phyloP scores from a whole-genome alignment of 495 filamentous ascomycete species.

The Xylaria grammica region DNA sequence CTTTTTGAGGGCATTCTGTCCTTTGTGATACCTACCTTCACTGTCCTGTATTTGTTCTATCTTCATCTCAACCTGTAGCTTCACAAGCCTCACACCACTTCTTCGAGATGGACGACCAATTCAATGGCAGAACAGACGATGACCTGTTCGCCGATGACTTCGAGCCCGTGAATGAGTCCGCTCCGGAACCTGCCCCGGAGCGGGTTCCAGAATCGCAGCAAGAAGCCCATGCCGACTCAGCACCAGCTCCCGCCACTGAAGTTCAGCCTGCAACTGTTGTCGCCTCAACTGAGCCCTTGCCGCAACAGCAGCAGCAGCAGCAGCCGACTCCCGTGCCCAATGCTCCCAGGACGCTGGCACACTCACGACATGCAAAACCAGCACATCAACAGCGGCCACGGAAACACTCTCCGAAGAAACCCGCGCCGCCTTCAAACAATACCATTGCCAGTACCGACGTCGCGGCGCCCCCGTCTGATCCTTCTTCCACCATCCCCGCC shows the following conservation, averaged over 20 bases:
- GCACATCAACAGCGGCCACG: conserved; percentile 29
- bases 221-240: not conserved
- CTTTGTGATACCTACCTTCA: not conserved
- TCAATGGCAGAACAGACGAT: conserved; percentile 56
- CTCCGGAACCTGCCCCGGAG: conserved; percentile 10
- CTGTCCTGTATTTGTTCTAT: too few relatives aligned
- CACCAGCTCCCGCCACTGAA: conserved; percentile 5
- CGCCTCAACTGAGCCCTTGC: conserved; percentile 5
- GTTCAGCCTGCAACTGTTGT: not conserved
- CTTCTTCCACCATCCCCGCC: conserved; percentile 17
- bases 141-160: conserved; percentile 58
- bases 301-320: too few relatives aligned
- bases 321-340: conserved; percentile 10
- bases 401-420: conserved; percentile 31
- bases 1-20: not conserved
- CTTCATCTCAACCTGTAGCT: not conserved
- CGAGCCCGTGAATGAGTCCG: conserved; percentile 43
- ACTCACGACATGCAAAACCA: conserved; percentile 45
- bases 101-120: conserved; percentile 50
- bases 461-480: conserved; percentile 12
- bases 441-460: conserved; percentile 15
- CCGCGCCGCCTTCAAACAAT: conserved; percentile 17
- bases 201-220: conserved; percentile 7
- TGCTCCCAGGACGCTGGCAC: conserved; percentile 36
- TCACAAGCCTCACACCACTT: not conserved